Evolutionary conservation across 169 alveolate species (phyloP), one percentile per base, ranked within the genome.

Genomic region (Plasmodium yoelii): DNA sequence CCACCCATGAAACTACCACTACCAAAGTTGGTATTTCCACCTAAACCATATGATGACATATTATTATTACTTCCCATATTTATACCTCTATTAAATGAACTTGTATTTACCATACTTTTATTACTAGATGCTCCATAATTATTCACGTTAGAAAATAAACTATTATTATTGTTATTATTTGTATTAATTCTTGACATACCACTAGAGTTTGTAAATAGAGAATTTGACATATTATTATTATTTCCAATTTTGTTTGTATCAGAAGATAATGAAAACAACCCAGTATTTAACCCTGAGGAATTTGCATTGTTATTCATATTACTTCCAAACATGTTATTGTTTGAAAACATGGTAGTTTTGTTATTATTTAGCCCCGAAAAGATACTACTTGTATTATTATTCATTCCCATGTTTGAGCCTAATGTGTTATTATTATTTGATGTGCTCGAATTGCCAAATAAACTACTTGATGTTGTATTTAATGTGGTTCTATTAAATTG

Each of bases 291-390:
- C 5, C 18, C 24, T 5, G 59, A 26, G 0, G 73, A 67, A 56
- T 5, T 34, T 56, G 51, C 42, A 6, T 34, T 46, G 49, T 60
- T 82, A 47, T 13, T 8, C 22, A 73, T 7, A 71, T 67, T 67
- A 15, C 39, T 18, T 39, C 72, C 87, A 57, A 56, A 46, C 44
- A 46, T 42, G 60, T 73, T 69, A 51, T 69, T 67, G 65, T 59
- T 82, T 5, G 59, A 2, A 47, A 53, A 56, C 22, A 56, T 67
- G 9, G n/a, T 55, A 28, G 68, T 12, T 13, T 82, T 82, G 9
- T 28, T 39, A 24, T 46, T 65, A 53, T 65, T 82, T 15, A 28
- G 44, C 12, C 73, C 15, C 1, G 59, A 10, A 60, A 82, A 67
- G 12, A 67, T 67, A 47, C 49, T 67, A 46, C 65, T 59, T n/a